Conservation (phyloP, 306 rosid genomes). For the Lathyrus sativus region DNA sequence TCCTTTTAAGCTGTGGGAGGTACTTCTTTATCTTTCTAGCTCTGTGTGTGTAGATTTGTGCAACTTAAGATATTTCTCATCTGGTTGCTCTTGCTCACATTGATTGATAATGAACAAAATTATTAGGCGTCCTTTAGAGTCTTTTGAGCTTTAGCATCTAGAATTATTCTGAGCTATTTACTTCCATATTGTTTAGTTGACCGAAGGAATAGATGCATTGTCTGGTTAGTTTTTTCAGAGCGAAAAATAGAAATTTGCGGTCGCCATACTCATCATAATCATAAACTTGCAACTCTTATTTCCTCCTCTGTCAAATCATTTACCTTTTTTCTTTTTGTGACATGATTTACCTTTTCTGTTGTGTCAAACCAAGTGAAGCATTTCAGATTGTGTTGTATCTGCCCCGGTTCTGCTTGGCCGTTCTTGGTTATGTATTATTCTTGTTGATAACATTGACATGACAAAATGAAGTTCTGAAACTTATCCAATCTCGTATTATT, state of each 20-base stretch:
- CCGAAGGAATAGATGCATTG: conserved; percentile 2
- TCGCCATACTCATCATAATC: conserved; percentile 16
- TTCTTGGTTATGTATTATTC: conserved; percentile 24
- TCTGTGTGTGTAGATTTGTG: conserved; percentile 6
- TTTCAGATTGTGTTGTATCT: conserved; percentile 26
- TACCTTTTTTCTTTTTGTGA: background rate
- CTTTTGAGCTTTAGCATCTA: conserved; percentile 15
- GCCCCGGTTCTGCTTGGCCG: conserved; percentile 13
- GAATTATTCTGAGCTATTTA: conserved; percentile 20
- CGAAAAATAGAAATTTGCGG: conserved; percentile 12
- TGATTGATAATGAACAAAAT: conserved; percentile 21
- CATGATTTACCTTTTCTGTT: conserved; percentile 15
- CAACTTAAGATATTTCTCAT: conserved; percentile 25
- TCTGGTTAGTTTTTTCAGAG: conserved; percentile 25
- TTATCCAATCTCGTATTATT: conserved; percentile 15
- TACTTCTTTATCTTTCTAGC: conserved; percentile 37
- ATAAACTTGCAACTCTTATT: background rate
- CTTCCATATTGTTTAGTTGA: conserved; percentile 9
- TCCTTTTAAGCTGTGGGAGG: conserved; percentile 99
- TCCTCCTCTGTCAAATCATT: background rate
- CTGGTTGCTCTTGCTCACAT: conserved; percentile 12
- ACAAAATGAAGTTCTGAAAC: background rate
- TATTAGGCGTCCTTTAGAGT: conserved; percentile 1
- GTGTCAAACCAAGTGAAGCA: conserved; percentile 17
- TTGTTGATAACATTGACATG: conserved; percentile 18